Conservation (phyloP, 805 yeast species). For the Suhomyces pyralidae region DNA sequence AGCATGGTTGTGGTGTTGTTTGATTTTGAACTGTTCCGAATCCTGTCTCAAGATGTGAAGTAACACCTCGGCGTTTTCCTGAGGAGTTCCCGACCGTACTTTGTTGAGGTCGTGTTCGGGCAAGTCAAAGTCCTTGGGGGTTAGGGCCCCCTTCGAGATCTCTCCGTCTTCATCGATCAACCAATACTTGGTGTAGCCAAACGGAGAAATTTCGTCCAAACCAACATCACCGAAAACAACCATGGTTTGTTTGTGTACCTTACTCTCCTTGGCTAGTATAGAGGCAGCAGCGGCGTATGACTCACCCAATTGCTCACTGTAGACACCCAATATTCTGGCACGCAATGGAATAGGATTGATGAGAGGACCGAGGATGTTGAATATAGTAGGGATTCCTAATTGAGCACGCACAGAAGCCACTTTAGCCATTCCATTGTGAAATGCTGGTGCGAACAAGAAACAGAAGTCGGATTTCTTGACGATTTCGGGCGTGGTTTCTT, state of each 20-base stretch:
- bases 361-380: conserved; percentile 91
- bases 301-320: conserved; percentile 71
- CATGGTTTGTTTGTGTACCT: conserved; percentile 57
- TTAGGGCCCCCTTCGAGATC: conserved; percentile 43
- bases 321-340: conserved; percentile 88
- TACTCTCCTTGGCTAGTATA: conserved; percentile 50
- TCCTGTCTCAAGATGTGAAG: conserved; percentile 44
- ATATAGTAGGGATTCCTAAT: conserved; percentile 87
- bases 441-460: conserved; percentile 88
- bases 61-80: conserved; percentile 70
- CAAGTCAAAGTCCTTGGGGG: conserved; percentile 80
- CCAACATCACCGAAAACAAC: conserved; percentile 94
- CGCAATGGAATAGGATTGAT: conserved; percentile 83
- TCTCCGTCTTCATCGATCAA: conserved; percentile 45
- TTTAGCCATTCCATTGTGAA: conserved; percentile 86
- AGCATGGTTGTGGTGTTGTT: conserved; percentile 46
- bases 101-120: conserved; percentile 62
- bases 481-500: conserved; percentile 56
- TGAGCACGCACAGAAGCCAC: conserved; percentile 76
- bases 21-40: conserved; percentile 44
- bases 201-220: conserved; percentile 90
- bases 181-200: conserved; percentile 84
- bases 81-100: conserved; percentile 85
- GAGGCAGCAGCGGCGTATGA: conserved; percentile 82
- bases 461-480: conserved; percentile 52